A percentile compares a stretch with the other conserved stretches of the same genome.
Evolutionary conservation across 768 basidiomycete species (phyloP).

Genomic region (Cyclocybe aegerita): DNA sequence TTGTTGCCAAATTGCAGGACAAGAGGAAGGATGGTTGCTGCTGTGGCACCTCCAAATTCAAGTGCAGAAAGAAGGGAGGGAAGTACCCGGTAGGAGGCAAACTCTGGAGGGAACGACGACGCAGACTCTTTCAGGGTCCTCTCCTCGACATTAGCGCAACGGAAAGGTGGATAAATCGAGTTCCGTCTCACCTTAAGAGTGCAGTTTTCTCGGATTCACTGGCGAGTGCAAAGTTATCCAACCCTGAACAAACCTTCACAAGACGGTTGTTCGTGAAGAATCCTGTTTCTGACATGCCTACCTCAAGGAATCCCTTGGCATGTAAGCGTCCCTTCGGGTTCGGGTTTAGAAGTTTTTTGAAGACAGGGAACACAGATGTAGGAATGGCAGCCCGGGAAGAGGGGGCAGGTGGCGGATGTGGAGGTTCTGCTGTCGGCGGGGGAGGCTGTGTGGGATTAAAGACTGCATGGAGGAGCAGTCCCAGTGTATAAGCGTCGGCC

Average conservation of each 20-base stretch:
- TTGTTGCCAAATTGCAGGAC: constrained; percentile 79
- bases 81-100: constrained; percentile 81
- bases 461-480: constrained; percentile 78
- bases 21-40: constrained; percentile 77
- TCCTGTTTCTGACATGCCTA: constrained; percentile 78
- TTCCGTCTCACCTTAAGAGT: constrained; percentile 58
- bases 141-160: constrained; percentile 14
- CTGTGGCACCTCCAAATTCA: constrained; percentile 76
- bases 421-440: constrained; percentile 66
- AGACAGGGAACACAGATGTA: constrained; percentile 66
- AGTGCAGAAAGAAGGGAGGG: constrained; percentile 81
- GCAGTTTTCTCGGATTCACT: constrained; percentile 77
- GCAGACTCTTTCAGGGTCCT: constrained; percentile 81
- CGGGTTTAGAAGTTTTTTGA: constrained; percentile 89
- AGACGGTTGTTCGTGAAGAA: constrained; percentile 85
- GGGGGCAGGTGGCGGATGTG: constrained; percentile 76
- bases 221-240: constrained; percentile 82
- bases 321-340: constrained; percentile 79
- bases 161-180: not conserved
- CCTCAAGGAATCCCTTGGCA: constrained; percentile 73
- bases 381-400: constrained; percentile 81
- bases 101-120: constrained; percentile 81
- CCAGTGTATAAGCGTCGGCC: constrained; percentile 86
- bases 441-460: constrained; percentile 85
- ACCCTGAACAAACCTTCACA: constrained; percentile 78